phyloP scores from a whole-genome alignment of 1,284 basidiomycete genomes.

The Irpex sp. region DNA sequence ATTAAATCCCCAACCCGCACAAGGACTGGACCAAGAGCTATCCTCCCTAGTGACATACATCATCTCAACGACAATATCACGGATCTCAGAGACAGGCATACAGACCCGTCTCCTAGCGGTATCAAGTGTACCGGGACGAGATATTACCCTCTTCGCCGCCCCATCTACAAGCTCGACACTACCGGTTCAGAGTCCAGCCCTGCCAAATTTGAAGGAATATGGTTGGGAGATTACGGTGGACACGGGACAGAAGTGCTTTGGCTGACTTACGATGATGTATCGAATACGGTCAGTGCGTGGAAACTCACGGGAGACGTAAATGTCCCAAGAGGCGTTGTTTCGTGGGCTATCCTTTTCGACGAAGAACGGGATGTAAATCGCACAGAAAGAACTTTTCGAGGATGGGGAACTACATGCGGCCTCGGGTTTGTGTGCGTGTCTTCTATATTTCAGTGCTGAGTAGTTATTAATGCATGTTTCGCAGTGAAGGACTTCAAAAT shows the following conservation, averaged over 20 bases:
- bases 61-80: conserved; percentile 13
- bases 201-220: conserved; percentile 18
- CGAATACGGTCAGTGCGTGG: conserved; percentile 15
- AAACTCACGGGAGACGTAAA: conserved; percentile 26
- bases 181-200: conserved; percentile 15
- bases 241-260: conserved; percentile 24
- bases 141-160: too few species aligned
- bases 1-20: conserved; percentile 5
- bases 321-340: conserved; percentile 22
- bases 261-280: conserved; percentile 12
- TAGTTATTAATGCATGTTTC: not conserved
- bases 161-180: too few species aligned
- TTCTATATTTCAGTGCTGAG: not conserved
- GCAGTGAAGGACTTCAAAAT: not conserved
- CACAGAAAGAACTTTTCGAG: not conserved
- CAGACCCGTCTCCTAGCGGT: too few species aligned
- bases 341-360: conserved; percentile 14
- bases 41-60: not conserved
- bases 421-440: not conserved
- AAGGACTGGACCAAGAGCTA: conserved; percentile 11
- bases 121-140: too few species aligned
- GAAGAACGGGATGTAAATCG: not conserved
- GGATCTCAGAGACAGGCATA: too few species aligned
- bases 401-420: not conserved
- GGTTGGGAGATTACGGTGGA: conserved; percentile 22